phyloP scores from a whole-genome alignment of 1,284 basidiomycete genomes.

The Volvariella surrecta region DNA sequence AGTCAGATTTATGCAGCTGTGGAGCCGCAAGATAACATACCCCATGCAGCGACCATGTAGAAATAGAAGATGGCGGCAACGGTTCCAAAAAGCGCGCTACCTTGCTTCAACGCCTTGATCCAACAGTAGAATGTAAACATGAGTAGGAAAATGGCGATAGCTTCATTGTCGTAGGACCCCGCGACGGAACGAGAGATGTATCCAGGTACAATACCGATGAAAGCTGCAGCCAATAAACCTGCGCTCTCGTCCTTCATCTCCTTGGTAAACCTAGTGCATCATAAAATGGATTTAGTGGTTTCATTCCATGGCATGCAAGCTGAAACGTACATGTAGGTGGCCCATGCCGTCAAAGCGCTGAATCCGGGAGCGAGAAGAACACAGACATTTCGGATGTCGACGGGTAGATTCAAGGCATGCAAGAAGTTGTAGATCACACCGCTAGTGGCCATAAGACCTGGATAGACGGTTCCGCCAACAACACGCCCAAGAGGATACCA shows the following conservation, averaged over 20 bases:
- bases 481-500: slow-evolving; percentile 99
- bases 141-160: slow-evolving; percentile 98
- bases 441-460: slow-evolving; percentile 95
- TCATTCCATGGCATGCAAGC: slow-evolving; percentile 16
- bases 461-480: slow-evolving; percentile 97
- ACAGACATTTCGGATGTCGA: slow-evolving; percentile 97
- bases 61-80: slow-evolving; percentile 96
- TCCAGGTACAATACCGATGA: slow-evolving; percentile 96
- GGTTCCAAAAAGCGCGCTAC: slow-evolving; percentile 88
- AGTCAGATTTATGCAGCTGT: slow-evolving; percentile 5
- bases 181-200: slow-evolving; percentile 99
- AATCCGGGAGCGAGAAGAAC: slow-evolving; percentile 97
- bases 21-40: slow-evolving; percentile 32
- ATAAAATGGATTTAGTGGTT: slow-evolving; percentile 6
- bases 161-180: slow-evolving; percentile 99
- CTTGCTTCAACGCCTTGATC: slow-evolving; percentile 95
- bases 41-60: slow-evolving; percentile 99
- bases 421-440: slow-evolving; percentile 94
- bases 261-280: slow-evolving; percentile 69
- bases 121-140: slow-evolving; percentile 99
- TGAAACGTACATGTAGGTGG: slow-evolving; percentile 78
- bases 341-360: slow-evolving; percentile 92
- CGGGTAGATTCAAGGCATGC: slow-evolving; percentile 85
- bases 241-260: slow-evolving; percentile 93
- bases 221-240: slow-evolving; percentile 93